Evolutionary conservation across 495 filamentous ascomycete species (phyloP).

Genomic region (Saxophila tyrrhenica): DNA sequence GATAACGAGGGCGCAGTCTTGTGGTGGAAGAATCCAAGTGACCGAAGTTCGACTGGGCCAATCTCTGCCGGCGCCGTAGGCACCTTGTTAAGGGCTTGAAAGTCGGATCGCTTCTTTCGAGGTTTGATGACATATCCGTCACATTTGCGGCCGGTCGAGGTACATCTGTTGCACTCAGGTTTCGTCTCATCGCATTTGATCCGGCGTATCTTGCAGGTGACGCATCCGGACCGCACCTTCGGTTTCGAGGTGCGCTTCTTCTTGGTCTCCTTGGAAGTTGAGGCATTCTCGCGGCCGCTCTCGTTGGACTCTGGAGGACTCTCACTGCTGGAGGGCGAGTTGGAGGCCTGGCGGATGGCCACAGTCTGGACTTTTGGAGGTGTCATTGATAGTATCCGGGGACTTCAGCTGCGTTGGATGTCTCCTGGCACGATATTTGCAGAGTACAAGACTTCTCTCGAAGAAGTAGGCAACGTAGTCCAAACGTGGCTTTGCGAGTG

Average conservation of each 20-base stretch:
- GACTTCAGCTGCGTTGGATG: too few relatives aligned
- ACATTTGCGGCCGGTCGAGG: not conserved
- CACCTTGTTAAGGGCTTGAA: not conserved
- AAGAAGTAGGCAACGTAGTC: too few relatives aligned
- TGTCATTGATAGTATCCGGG: not conserved
- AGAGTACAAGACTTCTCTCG: too few relatives aligned
- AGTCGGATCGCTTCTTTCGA: slow-evolving; percentile 4
- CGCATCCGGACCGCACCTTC: slow-evolving; percentile 4
- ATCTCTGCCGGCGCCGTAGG: not conserved
- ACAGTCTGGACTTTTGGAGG: not conserved
- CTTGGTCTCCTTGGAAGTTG: not conserved
- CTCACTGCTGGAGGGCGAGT: not conserved
- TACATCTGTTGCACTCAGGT: slow-evolving; percentile 1
- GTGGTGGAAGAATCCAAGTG: slow-evolving; percentile 17
- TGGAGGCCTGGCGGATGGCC: not conserved
- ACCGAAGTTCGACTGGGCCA: slow-evolving; percentile 4
- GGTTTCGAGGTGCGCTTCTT: slow-evolving; percentile 1
- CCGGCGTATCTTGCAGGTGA: not conserved
- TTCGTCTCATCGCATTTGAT: slow-evolving; percentile 1
- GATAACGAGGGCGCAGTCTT: slow-evolving; percentile 8
- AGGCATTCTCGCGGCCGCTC: not conserved
- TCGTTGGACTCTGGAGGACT: not conserved
- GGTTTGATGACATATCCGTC: slow-evolving; percentile 5
- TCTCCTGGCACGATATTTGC: too few relatives aligned
- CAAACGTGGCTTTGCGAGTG: too few relatives aligned